Conservation (phyloP, 2,329 filamentous ascomycete genomes). For the Neofusicoccum cordaticola region DNA sequence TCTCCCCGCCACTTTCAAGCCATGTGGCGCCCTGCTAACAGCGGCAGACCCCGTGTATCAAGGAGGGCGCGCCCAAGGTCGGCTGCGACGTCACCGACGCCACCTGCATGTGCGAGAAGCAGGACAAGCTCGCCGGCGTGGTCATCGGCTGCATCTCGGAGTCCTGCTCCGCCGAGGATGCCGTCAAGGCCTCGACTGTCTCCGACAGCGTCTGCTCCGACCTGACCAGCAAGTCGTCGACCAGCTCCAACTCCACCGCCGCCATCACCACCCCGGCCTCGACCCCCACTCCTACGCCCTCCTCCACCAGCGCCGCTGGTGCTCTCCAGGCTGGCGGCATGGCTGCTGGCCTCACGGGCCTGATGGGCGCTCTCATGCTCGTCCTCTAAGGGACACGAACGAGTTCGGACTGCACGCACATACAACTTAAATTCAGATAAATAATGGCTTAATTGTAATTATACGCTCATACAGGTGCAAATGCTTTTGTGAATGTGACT, state of each 20-base stretch:
- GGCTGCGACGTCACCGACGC: constrained; percentile 49
- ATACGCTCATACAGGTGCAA: not conserved
- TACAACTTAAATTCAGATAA: not conserved
- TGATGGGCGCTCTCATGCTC: constrained; percentile 4
- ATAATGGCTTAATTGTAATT: constrained; percentile 11
- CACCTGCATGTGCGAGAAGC: constrained; percentile 52
- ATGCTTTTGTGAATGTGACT: not conserved
- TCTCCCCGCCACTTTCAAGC: not conserved
- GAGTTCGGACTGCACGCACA: not conserved
- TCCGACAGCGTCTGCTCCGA: constrained; percentile 1
- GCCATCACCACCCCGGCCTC: not conserved
- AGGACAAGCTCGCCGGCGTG: constrained; percentile 33
- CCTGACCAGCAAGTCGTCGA: not conserved
- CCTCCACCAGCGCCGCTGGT: constrained; percentile 4
- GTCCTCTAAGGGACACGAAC: not conserved
- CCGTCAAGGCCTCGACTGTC: constrained; percentile 23
- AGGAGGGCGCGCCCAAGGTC: constrained; percentile 45
- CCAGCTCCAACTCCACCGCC: not conserved
- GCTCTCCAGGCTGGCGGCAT: not conserved
- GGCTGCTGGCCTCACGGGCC: not conserved
- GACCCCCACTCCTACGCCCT: not conserved
- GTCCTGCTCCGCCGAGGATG: constrained; percentile 37
- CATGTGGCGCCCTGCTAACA: not conserved
- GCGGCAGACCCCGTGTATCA: constrained; percentile 46
- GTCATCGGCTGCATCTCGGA: constrained; percentile 42